phyloP scores from a whole-genome alignment of 441 rosid genomes.

The Macaranga tanarius region DNA sequence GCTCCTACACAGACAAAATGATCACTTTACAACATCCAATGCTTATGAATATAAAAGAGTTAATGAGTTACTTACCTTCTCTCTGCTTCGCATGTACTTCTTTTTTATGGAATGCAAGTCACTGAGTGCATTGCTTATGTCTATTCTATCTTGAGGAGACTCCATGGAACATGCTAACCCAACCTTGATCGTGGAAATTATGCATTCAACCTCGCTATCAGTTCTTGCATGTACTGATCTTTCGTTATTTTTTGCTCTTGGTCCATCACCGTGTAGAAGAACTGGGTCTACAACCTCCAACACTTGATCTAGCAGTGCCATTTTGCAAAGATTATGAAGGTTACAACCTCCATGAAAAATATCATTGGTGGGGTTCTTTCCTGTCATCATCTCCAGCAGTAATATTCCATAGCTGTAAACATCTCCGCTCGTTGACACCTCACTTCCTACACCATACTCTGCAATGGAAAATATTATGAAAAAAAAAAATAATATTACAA shows the following conservation, averaged over 20 bases:
- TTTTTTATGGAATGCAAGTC: neutral
- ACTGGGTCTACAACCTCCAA: neutral
- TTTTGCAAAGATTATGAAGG: neutral
- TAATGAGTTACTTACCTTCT: too few relatives aligned
- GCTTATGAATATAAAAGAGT: too few relatives aligned
- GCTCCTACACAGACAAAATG: too few relatives aligned
- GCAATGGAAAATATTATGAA: neutral
- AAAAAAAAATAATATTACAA: neutral
- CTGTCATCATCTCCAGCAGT: conserved; percentile 14
- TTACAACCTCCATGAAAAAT: neutral
- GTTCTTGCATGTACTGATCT: neutral
- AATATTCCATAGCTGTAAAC: conserved; percentile 15
- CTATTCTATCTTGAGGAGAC: conserved; percentile 1
- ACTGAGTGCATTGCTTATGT: neutral
- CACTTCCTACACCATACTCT: conserved; percentile 21
- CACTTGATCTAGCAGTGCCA: conserved; percentile 6
- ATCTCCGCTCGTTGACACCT: conserved; percentile 9
- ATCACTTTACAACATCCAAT: too few relatives aligned
- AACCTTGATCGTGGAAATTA: neutral
- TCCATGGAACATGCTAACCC: conserved; percentile 16
- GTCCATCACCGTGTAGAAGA: conserved; percentile 1
- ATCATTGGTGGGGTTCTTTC: neutral
- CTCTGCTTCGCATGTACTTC: neutral
- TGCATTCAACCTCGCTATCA: neutral
- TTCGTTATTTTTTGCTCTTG: too few relatives aligned